Percentiles rank a stretch among this genome's conserved stretches.
phyloP scores from a whole-genome alignment of 2,329 filamentous ascomycete genomes.

The Calonectria hawksworthii region DNA sequence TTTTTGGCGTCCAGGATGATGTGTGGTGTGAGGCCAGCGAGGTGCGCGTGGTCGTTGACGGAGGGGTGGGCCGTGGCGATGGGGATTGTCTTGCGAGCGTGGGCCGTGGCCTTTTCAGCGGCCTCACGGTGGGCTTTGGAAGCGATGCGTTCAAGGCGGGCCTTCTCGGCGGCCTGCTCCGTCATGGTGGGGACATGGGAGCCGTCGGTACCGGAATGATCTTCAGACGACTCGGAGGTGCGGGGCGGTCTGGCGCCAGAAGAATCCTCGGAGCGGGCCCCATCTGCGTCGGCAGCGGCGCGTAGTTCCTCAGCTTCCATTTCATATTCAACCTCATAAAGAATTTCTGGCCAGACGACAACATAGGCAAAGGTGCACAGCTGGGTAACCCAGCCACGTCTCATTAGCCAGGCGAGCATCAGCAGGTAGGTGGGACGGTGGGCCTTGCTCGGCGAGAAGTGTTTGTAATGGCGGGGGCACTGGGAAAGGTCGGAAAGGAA shows the following conservation, averaged over 20 bases:
- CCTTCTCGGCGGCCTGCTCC: constrained; percentile 71
- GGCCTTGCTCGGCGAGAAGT: constrained; percentile 87
- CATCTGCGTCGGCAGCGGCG: constrained; percentile 45
- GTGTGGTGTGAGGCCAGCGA: constrained; percentile 71
- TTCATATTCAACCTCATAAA: constrained; percentile 82
- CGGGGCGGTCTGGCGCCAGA: constrained; percentile 36
- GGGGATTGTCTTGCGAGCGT: constrained; percentile 65
- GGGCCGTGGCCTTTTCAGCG: constrained; percentile 69
- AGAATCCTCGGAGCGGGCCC: constrained; percentile 39
- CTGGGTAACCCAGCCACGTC: constrained; percentile 94
- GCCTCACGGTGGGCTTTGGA: constrained; percentile 67
- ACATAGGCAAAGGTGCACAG: constrained; percentile 93
- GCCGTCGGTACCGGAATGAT: constrained; percentile 39
- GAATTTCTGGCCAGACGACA: constrained; percentile 84
- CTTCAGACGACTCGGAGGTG: constrained; percentile 45
- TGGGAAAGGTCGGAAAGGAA: constrained; percentile 89
- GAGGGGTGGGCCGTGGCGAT: constrained; percentile 67
- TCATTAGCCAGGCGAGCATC: constrained; percentile 93
- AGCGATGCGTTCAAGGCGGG: constrained; percentile 71
- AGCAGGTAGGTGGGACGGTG: constrained; percentile 90
- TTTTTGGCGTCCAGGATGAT: constrained; percentile 84
- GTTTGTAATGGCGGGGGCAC: constrained; percentile 85
- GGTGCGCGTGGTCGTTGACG: constrained; percentile 68
- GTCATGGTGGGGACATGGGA: constrained; percentile 57
- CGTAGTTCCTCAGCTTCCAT: constrained; percentile 76